phyloP scores from a whole-genome alignment of 192 early-diverging fungal genomes.

The Phlyctochytrium arcticum region DNA sequence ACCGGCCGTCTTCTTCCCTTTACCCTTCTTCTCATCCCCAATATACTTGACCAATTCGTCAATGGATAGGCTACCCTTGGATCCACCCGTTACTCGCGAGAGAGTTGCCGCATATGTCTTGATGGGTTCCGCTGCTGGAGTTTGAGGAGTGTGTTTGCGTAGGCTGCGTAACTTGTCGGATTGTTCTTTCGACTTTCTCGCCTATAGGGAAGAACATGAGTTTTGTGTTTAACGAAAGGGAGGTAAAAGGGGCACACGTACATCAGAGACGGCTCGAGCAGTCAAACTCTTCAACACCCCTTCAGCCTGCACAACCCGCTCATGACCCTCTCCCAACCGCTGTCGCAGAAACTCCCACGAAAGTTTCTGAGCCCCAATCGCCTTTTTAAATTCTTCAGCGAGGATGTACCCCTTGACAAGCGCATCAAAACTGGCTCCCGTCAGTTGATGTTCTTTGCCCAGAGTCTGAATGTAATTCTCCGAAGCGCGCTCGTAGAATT shows the following conservation, averaged over 20 bases:
- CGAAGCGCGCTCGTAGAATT: slow-evolving; percentile 70
- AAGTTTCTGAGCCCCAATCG: slow-evolving; percentile 65
- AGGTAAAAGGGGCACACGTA: neutral
- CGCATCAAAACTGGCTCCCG: slow-evolving; percentile 65
- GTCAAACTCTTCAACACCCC: slow-evolving; percentile 8
- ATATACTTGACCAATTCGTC: slow-evolving; percentile 71
- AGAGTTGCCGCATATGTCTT: slow-evolving; percentile 15
- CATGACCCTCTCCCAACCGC: slow-evolving; percentile 66
- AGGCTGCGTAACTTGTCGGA: neutral
- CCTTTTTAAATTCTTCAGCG: slow-evolving; percentile 67
- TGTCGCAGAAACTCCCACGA: slow-evolving; percentile 60
- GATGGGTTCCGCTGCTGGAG: slow-evolving; percentile 19
- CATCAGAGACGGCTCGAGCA: slow-evolving; percentile 10
- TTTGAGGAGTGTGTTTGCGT: slow-evolving; percentile 24
- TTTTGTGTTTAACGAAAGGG: neutral
- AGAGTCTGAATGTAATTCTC: slow-evolving; percentile 63
- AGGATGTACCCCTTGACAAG: slow-evolving; percentile 71
- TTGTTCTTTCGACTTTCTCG: neutral
- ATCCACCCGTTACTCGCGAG: slow-evolving; percentile 12
- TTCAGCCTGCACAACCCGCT: slow-evolving; percentile 51
- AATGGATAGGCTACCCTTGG: slow-evolving; percentile 68
- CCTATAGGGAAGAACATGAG: slow-evolving; percentile 1
- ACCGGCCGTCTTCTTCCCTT: neutral
- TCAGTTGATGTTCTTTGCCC: slow-evolving; percentile 66
- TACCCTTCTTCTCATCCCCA: slow-evolving; percentile 8